phyloP scores from a whole-genome alignment of 2,329 filamentous ascomycete species.

The Trichoderma hamatum region DNA sequence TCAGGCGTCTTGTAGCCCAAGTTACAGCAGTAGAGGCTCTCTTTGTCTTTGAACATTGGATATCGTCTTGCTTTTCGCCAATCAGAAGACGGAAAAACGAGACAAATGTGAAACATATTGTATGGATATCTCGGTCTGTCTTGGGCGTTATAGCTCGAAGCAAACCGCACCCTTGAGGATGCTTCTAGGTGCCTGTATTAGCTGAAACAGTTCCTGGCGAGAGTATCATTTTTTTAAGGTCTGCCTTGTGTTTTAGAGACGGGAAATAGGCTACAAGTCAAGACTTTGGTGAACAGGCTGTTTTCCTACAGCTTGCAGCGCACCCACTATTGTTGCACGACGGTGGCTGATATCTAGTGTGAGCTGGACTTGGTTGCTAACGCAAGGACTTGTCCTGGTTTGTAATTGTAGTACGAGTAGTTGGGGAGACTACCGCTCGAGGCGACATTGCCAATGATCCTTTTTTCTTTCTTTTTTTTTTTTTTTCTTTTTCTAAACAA shows the following conservation, averaged over 20 bases:
- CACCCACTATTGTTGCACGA: not conserved
- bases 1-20: slow-evolving; percentile 2
- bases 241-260: not conserved
- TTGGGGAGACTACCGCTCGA: not conserved
- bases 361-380: not conserved
- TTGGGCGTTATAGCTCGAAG: not conserved
- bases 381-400: not conserved
- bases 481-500: no score
- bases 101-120: slow-evolving; percentile 1
- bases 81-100: not conserved
- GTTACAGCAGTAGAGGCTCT: not conserved
- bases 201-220: not conserved
- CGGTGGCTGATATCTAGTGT: not conserved
- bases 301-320: not conserved
- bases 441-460: not conserved
- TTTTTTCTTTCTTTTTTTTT: no score
- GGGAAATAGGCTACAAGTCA: not conserved
- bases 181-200: not conserved
- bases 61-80: not conserved
- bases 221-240: not conserved
- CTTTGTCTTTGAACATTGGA: not conserved
- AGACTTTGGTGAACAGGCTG: not conserved
- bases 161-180: not conserved
- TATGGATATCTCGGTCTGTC: slow-evolving; percentile 1
- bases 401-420: not conserved